A percentile compares a stretch with the other conserved stretches of the same genome.
phyloP scores from a whole-genome alignment of 176 grass and related monocot species.

The Ensete glaucum region DNA sequence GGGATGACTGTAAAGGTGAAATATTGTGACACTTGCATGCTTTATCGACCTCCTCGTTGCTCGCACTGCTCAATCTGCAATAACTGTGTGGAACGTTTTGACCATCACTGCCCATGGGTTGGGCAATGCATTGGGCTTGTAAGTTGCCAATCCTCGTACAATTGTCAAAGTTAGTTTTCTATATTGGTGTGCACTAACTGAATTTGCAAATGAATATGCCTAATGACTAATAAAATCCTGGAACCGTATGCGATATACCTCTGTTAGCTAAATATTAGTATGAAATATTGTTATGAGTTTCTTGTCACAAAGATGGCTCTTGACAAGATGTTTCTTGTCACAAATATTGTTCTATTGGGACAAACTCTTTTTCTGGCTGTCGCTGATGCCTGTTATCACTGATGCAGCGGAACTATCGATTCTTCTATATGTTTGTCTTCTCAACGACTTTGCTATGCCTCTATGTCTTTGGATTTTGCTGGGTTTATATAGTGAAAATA shows the following conservation, averaged over 20 bases:
- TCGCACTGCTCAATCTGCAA: conserved; percentile 6
- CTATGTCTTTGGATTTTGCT: conserved; percentile 10
- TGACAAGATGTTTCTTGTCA: too few species aligned
- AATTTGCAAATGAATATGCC: neutral
- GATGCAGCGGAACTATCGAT: conserved; percentile 6
- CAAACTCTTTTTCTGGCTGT: neutral
- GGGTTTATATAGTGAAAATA: conserved; percentile 4
- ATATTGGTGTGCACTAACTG: neutral
- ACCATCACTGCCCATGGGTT: conserved; percentile 12
- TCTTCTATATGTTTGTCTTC: conserved; percentile 13
- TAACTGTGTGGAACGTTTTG: conserved; percentile 14
- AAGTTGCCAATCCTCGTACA: neutral
- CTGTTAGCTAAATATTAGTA: too few species aligned
- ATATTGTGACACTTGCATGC: conserved; percentile 14
- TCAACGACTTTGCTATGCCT: conserved; percentile 2
- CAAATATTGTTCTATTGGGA: neutral
- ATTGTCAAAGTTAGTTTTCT: neutral
- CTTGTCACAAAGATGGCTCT: neutral
- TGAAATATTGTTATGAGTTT: neutral
- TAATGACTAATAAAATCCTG: neutral
- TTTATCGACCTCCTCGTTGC: conserved; percentile 6
- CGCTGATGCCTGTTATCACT: neutral
- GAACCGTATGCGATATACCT: too few species aligned
- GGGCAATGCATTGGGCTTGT: conserved; percentile 11
- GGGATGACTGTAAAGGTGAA: conserved; percentile 8